phyloP scores from a whole-genome alignment of 768 basidiomycete species.

The Mycena pura region DNA sequence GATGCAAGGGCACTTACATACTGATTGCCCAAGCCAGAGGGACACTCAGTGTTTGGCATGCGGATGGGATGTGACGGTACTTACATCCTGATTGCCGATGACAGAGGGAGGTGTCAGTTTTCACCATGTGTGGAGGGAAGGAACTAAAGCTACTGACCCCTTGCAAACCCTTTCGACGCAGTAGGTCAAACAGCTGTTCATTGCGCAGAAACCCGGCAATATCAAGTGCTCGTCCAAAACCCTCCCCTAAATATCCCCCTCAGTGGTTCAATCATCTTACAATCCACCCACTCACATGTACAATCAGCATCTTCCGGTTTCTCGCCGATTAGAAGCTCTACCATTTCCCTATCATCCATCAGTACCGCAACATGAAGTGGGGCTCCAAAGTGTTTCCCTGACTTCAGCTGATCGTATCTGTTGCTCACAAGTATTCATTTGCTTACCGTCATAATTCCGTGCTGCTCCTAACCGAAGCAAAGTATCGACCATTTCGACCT shows the following conservation, averaged over 20 bases:
- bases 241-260: background rate
- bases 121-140: background rate
- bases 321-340: background rate
- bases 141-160: background rate
- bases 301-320: background rate
- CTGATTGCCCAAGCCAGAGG: background rate
- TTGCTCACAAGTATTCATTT: background rate
- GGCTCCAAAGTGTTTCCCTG: background rate
- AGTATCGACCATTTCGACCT: background rate
- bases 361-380: conserved; percentile 10
- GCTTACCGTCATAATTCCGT: background rate
- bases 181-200: background rate
- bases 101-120: background rate
- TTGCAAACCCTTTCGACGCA: background rate
- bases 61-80: background rate
- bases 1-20: background rate
- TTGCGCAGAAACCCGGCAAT: background rate
- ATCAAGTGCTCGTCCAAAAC: background rate
- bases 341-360: background rate
- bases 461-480: background rate
- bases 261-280: background rate
- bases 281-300: background rate
- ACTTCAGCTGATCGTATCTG: background rate
- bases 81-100: background rate
- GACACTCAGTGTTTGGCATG: background rate